Percentiles rank a stretch among this genome's conserved stretches.
phyloP scores from a whole-genome alignment of 306 rosid genomes.

The Heteromeles arbutifolia region DNA sequence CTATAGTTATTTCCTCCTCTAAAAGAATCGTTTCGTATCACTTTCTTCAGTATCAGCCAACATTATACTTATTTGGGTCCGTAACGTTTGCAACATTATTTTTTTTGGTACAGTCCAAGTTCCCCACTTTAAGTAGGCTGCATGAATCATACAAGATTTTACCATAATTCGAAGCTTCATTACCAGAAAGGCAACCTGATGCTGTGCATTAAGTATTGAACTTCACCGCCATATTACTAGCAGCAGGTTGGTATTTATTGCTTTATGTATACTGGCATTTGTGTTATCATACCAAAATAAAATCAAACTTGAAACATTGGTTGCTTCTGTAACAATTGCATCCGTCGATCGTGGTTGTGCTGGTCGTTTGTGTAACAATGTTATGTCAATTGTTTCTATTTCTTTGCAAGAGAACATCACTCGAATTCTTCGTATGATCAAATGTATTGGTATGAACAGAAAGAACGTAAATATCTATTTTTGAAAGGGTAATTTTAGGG shows the following conservation, averaged over 20 bases:
- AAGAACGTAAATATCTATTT: not conserved
- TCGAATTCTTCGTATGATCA: not conserved
- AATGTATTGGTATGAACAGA: not conserved
- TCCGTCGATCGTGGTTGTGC: not conserved
- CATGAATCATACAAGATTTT: slow-evolving; percentile 33
- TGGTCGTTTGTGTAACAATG: not conserved
- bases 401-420: not conserved
- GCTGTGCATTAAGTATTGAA: slow-evolving; percentile 3
- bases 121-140: slow-evolving; percentile 31
- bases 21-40: not conserved
- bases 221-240: not conserved
- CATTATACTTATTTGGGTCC: not conserved
- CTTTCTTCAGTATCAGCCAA: not conserved
- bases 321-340: no score
- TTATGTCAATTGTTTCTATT: not conserved
- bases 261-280: not conserved
- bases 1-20: not conserved
- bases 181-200: slow-evolving; percentile 41
- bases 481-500: not conserved
- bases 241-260: not conserved
- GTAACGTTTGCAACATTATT: not conserved
- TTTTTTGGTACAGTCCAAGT: slow-evolving; percentile 34
- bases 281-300: not conserved
- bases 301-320: not conserved
- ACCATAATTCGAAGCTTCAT: slow-evolving; percentile 37